phyloP scores from a whole-genome alignment of 1,284 basidiomycete species.

The Malassezia sp. region DNA sequence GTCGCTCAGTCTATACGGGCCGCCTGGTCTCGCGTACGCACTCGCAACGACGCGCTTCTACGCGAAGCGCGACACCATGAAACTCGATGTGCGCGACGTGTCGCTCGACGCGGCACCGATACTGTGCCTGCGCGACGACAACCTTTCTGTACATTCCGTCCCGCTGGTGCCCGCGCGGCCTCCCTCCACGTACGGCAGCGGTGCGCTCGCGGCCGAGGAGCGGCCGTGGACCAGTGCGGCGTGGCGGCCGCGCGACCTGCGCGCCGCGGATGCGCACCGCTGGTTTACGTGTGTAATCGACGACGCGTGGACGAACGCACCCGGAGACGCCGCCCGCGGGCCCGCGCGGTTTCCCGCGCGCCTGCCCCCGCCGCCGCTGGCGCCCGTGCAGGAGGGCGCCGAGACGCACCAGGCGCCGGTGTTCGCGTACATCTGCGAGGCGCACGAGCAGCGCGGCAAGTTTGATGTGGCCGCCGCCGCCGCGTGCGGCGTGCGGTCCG shows the following conservation, averaged over 20 bases:
- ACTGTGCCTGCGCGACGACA: constrained; percentile 54
- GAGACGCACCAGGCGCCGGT: constrained; percentile 21
- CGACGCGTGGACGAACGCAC: constrained; percentile 8
- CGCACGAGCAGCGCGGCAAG: constrained; percentile 69
- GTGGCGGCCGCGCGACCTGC: constrained; percentile 7
- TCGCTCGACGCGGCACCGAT: constrained; percentile 13
- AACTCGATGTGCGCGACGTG: constrained; percentile 20
- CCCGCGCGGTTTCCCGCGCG: constrained; percentile 5
- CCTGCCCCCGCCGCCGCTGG: constrained; percentile 1
- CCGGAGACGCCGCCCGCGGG: not conserved
- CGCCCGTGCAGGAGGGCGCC: constrained; percentile 7
- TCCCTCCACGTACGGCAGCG: not conserved
- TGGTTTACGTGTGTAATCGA: constrained; percentile 1
- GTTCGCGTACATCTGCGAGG: constrained; percentile 60
- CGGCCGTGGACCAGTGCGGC: constrained; percentile 18
- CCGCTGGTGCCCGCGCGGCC: constrained; percentile 50
- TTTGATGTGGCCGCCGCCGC: constrained; percentile 63
- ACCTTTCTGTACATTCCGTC: constrained; percentile 58
- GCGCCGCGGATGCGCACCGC: constrained; percentile 1
- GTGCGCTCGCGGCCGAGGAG: not conserved
- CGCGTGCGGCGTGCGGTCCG: constrained; percentile 58
- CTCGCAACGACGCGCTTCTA: constrained; percentile 55
- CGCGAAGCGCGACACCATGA: constrained; percentile 29
- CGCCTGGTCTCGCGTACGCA: constrained; percentile 59
- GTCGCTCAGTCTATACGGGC: constrained; percentile 59